Evolutionary conservation across 2,329 filamentous ascomycete genomes (phyloP).

Genomic region (Aureobasidium sp.): DNA sequence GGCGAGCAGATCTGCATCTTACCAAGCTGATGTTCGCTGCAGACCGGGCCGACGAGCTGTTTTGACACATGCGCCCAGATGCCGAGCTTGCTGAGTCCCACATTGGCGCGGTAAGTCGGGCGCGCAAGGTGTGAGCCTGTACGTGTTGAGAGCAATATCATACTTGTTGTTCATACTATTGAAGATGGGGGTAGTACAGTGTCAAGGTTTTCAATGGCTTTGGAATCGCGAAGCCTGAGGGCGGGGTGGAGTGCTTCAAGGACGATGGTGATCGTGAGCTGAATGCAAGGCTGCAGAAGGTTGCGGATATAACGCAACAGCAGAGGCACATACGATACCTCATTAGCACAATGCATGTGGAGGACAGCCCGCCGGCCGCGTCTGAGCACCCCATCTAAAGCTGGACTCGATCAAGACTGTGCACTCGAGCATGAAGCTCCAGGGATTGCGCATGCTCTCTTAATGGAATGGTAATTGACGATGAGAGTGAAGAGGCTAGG

Average conservation of each 20-base stretch:
- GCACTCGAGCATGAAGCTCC: not conserved
- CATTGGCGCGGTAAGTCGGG: not conserved
- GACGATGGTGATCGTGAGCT: not conserved
- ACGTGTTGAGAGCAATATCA: not conserved
- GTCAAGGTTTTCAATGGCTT: not conserved
- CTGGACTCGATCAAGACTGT: not conserved
- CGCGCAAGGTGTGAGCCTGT: not conserved
- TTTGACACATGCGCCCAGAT: conserved; percentile 8
- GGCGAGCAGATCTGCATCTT: not conserved
- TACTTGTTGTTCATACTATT: not conserved
- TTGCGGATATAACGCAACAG: not conserved
- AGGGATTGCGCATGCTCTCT: not conserved
- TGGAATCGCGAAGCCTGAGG: not conserved
- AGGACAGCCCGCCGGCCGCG: not conserved
- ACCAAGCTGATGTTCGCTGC: not conserved
- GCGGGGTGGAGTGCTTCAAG: not conserved
- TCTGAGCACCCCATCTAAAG: not conserved
- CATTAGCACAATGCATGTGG: not conserved
- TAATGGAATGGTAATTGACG: not conserved
- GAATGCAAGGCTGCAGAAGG: not conserved
- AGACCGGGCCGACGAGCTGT: not conserved
- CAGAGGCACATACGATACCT: not conserved
- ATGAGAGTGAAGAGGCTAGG: not conserved
- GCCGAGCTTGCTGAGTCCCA: not conserved
- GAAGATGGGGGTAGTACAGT: not conserved